Evolutionary conservation across 148 eudicot genomes (phyloP), one percentile per base, ranked within the genome.

Genomic region (Chenopodium quinoa): DNA sequence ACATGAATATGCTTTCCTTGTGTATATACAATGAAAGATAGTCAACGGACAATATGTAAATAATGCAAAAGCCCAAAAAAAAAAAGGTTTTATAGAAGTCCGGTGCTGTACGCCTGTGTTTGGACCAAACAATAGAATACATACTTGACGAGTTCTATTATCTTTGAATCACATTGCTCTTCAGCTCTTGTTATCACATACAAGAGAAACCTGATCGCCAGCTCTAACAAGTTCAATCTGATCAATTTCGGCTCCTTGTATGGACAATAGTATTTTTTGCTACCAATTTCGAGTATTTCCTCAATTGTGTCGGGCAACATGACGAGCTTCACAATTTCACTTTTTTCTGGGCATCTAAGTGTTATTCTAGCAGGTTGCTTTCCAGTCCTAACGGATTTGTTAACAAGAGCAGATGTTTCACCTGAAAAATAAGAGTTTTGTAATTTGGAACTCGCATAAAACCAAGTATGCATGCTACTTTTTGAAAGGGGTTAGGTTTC

Each of bases 181-280:
- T 27, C 27, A 27, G 27, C 27, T 27, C 4, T 62, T 62, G 23
- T 86, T 84, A 46, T 91, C 89, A 27, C 82, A 83, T 62, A 86
- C 78, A 22, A 95, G 80, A 79, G 83, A 60, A 1, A 95, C 91
- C 82, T 90, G 89, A 88, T 95, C 98, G 52, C 90, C 94, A 47
- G 93, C 98, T 89, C 97, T 85, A 67, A 95, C 82, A 11, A 88
- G 69, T 20, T 81, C 87, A 1, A 90, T 86, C 50, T 90, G 91
- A 71, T 93, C 94, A 70, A 94, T 62, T 75, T 88, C 82, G 72
- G 92, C 98, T 80, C 93, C 94, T 23, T 83, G 90, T 80, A 69
- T 66, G 0, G 86, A 81, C 14, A 88, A 46, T 65, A 91, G 78
- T 82, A 94, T 71, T 83, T 94, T 54, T 84, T 79, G 69, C 83